Evolutionary conservation across 169 alveolate species (phyloP).

Genomic region (Sarcocystis neurona): DNA sequence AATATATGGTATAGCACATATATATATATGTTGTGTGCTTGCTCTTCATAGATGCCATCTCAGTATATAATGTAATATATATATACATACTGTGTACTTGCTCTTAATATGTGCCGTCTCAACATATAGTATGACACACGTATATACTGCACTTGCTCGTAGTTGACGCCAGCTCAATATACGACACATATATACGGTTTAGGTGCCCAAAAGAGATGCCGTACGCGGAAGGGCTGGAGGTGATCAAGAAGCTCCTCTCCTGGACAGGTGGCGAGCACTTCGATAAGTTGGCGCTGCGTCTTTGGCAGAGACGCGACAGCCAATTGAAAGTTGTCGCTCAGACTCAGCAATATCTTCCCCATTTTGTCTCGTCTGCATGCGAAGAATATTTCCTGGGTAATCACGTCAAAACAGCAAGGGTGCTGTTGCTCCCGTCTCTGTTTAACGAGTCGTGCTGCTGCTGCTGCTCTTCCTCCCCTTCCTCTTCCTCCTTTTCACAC

Average conservation of each 20-base stretch:
- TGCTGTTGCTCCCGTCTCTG: no score
- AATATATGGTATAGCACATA: no score
- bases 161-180: background rate
- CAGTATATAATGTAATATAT: background rate
- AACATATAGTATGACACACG: background rate
- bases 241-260: conserved; percentile 57
- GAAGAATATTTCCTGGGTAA: no score
- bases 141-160: background rate
- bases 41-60: background rate
- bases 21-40: no score
- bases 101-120: background rate
- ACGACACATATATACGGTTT: background rate
- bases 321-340: conserved; percentile 59
- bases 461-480: no score
- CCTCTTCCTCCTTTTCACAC: no score
- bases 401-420: no score
- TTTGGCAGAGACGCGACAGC: conserved; percentile 60
- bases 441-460: no score
- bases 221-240: conserved; percentile 55
- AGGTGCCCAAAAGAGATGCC: no score
- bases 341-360: conserved; percentile 30
- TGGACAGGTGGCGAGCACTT: conserved; percentile 49
- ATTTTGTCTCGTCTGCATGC: background rate
- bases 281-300: conserved; percentile 60
- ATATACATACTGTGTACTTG: background rate